Evolutionary conservation across 1,284 basidiomycete genomes (phyloP).

Genomic region (Ceratobasidium sp.): DNA sequence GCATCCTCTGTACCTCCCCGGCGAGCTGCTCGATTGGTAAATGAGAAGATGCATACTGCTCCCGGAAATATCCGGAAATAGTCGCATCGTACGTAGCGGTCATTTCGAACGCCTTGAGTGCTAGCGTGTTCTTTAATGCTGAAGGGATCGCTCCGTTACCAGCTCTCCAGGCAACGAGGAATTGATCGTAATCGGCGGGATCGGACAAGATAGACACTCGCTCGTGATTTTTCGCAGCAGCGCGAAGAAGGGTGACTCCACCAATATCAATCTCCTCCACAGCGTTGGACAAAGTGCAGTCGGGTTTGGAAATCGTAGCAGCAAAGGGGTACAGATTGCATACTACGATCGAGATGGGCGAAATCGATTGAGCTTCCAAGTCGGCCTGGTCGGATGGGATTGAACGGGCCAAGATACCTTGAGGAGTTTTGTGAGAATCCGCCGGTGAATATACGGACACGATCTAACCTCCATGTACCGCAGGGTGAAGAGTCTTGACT

Average conservation of each 20-base stretch:
- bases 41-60: slow-evolving; percentile 89
- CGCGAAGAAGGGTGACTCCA: slow-evolving; percentile 96
- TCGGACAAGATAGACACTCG: slow-evolving; percentile 93
- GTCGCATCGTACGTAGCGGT: slow-evolving; percentile 95
- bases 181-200: slow-evolving; percentile 89
- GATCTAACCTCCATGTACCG: slow-evolving; percentile 89
- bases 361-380: slow-evolving; percentile 80
- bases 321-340: slow-evolving; percentile 99
- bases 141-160: slow-evolving; percentile 75
- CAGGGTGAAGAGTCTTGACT: slow-evolving; percentile 99
- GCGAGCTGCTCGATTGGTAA: slow-evolving; percentile 67
- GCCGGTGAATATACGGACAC: not conserved
- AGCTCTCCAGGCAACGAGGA: slow-evolving; percentile 77
- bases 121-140: slow-evolving; percentile 77
- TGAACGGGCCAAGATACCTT: slow-evolving; percentile 88
- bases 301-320: slow-evolving; percentile 86
- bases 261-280: slow-evolving; percentile 99
- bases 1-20: slow-evolving; percentile 79
- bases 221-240: slow-evolving; percentile 98
- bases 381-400: slow-evolving; percentile 88
- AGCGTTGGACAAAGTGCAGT: slow-evolving; percentile 89
- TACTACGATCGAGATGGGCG: slow-evolving; percentile 92
- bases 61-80: slow-evolving; percentile 96
- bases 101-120: slow-evolving; percentile 97
- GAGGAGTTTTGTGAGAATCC: slow-evolving; percentile 17